Evolutionary conservation across 2,329 filamentous ascomycete genomes (phyloP), one percentile per base, ranked within the genome.

Genomic region (Penicillium sp.): DNA sequence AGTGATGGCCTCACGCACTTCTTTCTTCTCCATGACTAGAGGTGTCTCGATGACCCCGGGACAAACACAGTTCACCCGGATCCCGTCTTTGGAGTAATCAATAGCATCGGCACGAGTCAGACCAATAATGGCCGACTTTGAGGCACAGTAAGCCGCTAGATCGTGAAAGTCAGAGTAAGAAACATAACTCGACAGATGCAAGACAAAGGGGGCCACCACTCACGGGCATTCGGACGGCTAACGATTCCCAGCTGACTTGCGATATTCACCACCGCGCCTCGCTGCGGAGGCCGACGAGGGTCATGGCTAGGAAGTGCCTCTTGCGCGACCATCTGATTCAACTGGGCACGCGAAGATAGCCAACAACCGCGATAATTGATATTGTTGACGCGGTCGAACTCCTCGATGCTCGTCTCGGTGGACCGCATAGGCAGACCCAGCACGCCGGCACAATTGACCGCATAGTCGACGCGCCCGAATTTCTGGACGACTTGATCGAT

Each of bases 81-180:
- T 68, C 0, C 60, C 61, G 24, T 71, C 56, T 21, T 57, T 54
- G 0, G 81, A 79, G 59, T 84, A 84, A 56, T 85, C 79, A 17
- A 83, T 82, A 1, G 80, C 81, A 56, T 83, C 82, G 0, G 79
- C 72, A 5, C 77, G 71, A 0, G 83, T 85, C 77, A 85, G 77
- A 18, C 78, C 80, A 43, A 85, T 79, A 2, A 85, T 76, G 0
- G 82, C 83, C 12, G 81, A 77, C 55, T 85, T 86, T 3, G 80
- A 83, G 0, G 78, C 79, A 47, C 79, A 84, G 54, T 84, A 85
- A 1, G 80, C 75, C 8, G 80, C 80, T 81, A 39, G 27, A 12
- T 27, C 2, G 10, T 12, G 7, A 17, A 9, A 7, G 12, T 30
- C 33, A n/a, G 34, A 33, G 1, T 29, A 15, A 0, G 42, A 36